Evolutionary conservation across 1,139 yeast genomes (phyloP).

Genomic region (Geotrichum fermentans): DNA sequence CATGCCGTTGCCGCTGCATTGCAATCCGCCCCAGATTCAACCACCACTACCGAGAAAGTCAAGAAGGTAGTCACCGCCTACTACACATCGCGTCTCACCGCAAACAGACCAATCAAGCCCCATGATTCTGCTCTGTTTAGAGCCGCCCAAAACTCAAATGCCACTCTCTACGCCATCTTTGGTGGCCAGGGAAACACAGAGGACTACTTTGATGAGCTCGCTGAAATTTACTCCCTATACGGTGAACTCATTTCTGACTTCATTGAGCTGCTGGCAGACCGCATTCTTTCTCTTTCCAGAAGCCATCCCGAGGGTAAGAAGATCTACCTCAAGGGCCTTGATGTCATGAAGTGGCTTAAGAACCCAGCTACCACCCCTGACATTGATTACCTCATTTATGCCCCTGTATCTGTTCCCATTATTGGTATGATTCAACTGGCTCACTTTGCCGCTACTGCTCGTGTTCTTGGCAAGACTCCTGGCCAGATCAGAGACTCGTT

Average conservation of each 20-base stretch:
- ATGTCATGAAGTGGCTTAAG: slow-evolving; percentile 80
- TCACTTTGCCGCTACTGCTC: slow-evolving; percentile 85
- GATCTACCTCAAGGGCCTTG: slow-evolving; percentile 90
- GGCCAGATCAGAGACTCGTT: slow-evolving; percentile 73
- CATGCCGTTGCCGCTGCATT: slow-evolving; percentile 81
- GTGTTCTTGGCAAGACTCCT: slow-evolving; percentile 79
- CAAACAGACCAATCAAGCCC: slow-evolving; percentile 47
- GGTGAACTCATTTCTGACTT: slow-evolving; percentile 70
- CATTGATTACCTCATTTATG: slow-evolving; percentile 78
- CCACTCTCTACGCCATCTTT: slow-evolving; percentile 74
- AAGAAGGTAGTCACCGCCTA: slow-evolving; percentile 72
- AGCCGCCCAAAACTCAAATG: slow-evolving; percentile 53
- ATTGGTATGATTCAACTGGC: slow-evolving; percentile 93
- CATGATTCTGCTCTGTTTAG: slow-evolving; percentile 63
- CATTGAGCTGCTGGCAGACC: slow-evolving; percentile 61
- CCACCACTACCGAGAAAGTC: slow-evolving; percentile 66
- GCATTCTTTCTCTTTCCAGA: slow-evolving; percentile 63
- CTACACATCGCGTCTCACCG: slow-evolving; percentile 51
- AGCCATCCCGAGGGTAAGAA: slow-evolving; percentile 75
- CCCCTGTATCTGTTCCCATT: slow-evolving; percentile 92
- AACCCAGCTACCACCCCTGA: slow-evolving; percentile 85
- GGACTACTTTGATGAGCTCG: slow-evolving; percentile 93
- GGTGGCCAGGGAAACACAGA: slow-evolving; percentile 99
- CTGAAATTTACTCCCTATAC: slow-evolving; percentile 76
- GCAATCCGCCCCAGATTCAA: slow-evolving; percentile 43